Evolutionary conservation across 257 asterid genomes (phyloP), one percentile per base, ranked within the genome.

Genomic region (Fraxinus excelsior): DNA sequence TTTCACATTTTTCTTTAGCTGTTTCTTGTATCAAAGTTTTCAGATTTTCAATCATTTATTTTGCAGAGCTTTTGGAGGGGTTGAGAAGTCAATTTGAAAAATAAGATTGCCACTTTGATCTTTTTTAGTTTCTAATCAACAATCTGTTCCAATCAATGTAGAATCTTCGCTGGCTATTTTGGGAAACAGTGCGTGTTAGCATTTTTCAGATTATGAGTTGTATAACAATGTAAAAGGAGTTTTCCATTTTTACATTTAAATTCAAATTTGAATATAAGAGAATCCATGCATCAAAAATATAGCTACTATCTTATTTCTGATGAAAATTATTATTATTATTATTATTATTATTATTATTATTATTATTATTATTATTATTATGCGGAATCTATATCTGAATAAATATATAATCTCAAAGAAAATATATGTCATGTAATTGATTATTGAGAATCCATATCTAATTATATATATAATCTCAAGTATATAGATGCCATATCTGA

Each of bases 401-500:
- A 40, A 40, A 40, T 40, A 40, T 40, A 40, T 10, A 40, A 40
- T 40, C 14, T 40, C 46, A 40, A 40, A 40, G 46, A 40, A 10
- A 40, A 40, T 13, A 40, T 40, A 40, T 40, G 46, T 16, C 46
- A 9, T 40, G 46, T 10, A 40, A 11, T 40, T 40, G 13, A 40
- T n/a, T 40, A 40, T 11, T 9, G 2, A 10, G 13, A 11, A 40
- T 40, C 49, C 35, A 23, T 23, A 9, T 62, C 68, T 23, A 9
- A 62, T 62, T 62, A 25, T 19, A 25, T 62, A 62, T 16, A 62
- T 58, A 58, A 73, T 40, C 34, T 73, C 53, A 13, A 35, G 74
- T 79, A 56, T 70, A 68, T 31, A 71, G n/a, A n/a, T n/a, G n/a
- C n/a, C 56, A 73, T 51, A 62, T 11, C 62, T 46, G 29, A 60